These are phyloP conservation scores for Xylaria digitata DNA, from an alignment of 2,329 filamentous ascomycete genomes.

Conservation along the genomic window DNA sequence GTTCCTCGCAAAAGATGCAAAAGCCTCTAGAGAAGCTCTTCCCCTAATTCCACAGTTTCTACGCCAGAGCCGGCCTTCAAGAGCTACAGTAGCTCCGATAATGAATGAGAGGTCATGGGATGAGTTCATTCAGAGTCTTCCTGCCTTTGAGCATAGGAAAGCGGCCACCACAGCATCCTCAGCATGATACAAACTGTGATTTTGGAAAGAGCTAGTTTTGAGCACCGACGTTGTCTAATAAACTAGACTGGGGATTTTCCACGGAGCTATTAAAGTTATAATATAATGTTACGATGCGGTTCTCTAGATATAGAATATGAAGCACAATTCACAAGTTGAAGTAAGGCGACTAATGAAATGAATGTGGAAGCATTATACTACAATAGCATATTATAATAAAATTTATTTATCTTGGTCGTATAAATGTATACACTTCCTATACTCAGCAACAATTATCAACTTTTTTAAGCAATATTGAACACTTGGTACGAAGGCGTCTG, in stretches of 20 bases:
- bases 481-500: no score
- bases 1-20: conserved; percentile 19
- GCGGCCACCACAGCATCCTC: background rate
- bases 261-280: no score
- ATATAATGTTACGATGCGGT: no score
- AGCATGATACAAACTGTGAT: background rate
- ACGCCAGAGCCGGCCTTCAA: background rate
- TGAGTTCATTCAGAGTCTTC: conserved; percentile 31
- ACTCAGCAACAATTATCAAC: background rate
- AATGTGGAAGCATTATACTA: no score
- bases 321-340: no score
- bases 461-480: background rate
- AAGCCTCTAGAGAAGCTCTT: conserved; percentile 15
- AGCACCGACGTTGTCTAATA: background rate
- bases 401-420: no score
- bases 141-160: conserved; percentile 11
- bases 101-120: conserved; percentile 32
- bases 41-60: conserved; percentile 30
- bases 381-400: no score
- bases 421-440: no score
- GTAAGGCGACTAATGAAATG: no score
- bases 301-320: no score
- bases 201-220: background rate
- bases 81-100: conserved; percentile 25
- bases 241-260: background rate